Evolutionary conservation across 768 basidiomycete genomes (phyloP), one percentile per base, ranked within the genome.

Genomic region (Lentinula detonsa): DNA sequence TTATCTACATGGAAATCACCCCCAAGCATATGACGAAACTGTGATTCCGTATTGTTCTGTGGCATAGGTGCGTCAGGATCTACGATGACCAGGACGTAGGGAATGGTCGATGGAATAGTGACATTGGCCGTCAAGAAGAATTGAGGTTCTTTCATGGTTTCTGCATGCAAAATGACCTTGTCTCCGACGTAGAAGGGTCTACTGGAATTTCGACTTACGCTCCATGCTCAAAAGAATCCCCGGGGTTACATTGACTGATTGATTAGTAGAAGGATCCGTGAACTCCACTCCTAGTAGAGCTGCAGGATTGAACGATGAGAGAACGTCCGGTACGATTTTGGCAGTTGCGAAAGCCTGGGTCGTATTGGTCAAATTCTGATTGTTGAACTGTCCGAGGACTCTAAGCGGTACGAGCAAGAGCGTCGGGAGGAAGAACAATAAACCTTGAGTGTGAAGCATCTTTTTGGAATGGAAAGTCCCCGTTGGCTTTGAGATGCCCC

Each of bases 21-120:
- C 8, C 73, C 78, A 28, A 80, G 61, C 59, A 78, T 76, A 65
- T 80, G 78, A 3, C 79, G 69, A 59, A 76, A 74, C 59, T 78
- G 72, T 6, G 75, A 67, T 11, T 69, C 61, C 8, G 67, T 71
- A 9, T 69, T 70, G 60, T 76, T 74, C 57, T 77, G 73, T 0
- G 75, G 76, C 21, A 74, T 75, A 23, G 78, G 75, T 1, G 74
- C 78, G 63, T 81, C 78, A 33, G 77, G 78, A 63, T 80, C 79
- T 40, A 81, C 68, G 40, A 80, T 65, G 16, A 71, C 71, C 15
- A 81, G 57, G 28, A 81, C 73, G 63, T 74, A 78, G 15, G 72
- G 67, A 39, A 66, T 63, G 61, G 67, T 72, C 15, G 64, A 60
- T 45, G 62, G 62, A 46, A 64, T 46, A n/a, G 67, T 50, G 16